These are phyloP conservation scores for Stygiomarasmius scandens DNA, from an alignment of 1,284 basidiomycete genomes.

Conservation along the genomic window DNA sequence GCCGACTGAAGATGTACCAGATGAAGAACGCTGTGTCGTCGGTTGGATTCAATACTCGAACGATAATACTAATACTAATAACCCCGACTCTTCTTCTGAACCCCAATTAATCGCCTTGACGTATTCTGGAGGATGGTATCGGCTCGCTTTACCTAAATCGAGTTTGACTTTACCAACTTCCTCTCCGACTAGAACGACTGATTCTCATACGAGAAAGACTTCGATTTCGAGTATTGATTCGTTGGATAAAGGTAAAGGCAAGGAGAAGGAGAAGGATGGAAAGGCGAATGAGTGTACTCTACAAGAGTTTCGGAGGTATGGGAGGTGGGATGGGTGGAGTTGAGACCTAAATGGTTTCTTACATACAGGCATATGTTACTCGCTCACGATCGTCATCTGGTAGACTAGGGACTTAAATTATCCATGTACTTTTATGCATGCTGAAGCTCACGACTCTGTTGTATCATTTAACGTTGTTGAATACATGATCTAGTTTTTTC, in stretches of 20 bases:
- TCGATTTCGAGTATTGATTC: constrained; percentile 58
- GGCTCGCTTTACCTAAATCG: constrained; percentile 69
- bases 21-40: constrained; percentile 84
- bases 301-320: constrained; percentile 77
- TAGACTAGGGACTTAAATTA: background rate
- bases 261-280: constrained; percentile 60
- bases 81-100: constrained; percentile 23
- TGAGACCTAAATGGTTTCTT: constrained; percentile 28
- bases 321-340: constrained; percentile 86
- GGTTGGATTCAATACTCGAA: constrained; percentile 75
- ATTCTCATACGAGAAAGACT: constrained; percentile 32
- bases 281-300: constrained; percentile 68
- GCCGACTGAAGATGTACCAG: constrained; percentile 63
- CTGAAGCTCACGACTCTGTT: background rate
- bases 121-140: constrained; percentile 92
- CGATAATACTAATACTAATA: constrained; percentile 38
- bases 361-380: background rate
- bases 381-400: background rate
- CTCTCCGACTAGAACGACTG: constrained; percentile 32
- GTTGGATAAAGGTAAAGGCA: constrained; percentile 53
- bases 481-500: background rate
- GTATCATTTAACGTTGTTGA: background rate
- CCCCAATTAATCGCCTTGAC: constrained; percentile 84
- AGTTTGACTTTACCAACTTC: constrained; percentile 28
- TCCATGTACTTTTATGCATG: background rate